Base-by-base conservation (phyloP, 1,284 basidiomycete genomes). In the Athelia sp. region DNA sequence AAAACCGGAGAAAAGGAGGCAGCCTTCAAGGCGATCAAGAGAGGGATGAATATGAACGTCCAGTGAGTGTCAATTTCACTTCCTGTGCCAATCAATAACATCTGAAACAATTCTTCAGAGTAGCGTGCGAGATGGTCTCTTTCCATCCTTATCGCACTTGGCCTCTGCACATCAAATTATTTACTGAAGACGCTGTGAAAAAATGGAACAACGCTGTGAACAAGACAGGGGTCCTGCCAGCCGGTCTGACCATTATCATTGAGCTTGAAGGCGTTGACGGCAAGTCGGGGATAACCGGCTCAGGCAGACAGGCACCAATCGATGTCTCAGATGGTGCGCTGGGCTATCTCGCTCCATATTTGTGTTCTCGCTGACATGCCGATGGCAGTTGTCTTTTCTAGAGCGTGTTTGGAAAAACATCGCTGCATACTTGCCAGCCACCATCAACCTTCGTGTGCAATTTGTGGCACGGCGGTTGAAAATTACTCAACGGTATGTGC, bases 241-340 rank as follows among this genome's bases (percentile, higher is more conserved):
- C 52, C 11, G 78, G 78, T 0, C 75, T 85, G 47, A 77, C 71
- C 2, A 74, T 61, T 40, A 62, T 67, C 2, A 60, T 80, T 10
- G 86, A 90, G 62, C 62, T 84, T 1, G 85, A 90, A 59, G 88
- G 88, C 8, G 86, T 90, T 0, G 81, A 87, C 58, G 87, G 87
- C 0, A 77, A 78, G 49, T 78, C 77, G 42, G 76, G 78, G 1
- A 54, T 66, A 31, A 32, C 53, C 2, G 75, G 79, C 3, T 71
- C 75, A 10, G 78, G 78, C 18, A 71, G 81, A 36, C 60, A 54
- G 21, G 80, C 75, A 3, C 79, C 83, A 0, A 81, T 93, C 31
- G 74, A 78, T 51, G 78, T 88, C 10, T 76, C 76, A 29, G 90
- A 91, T 60, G 70, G 84, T 84, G 54, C 51, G 73, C 55, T 18